These are phyloP conservation scores for Datura wrightii DNA, from an alignment of 257 asterid species.

Conservation along the genomic window DNA sequence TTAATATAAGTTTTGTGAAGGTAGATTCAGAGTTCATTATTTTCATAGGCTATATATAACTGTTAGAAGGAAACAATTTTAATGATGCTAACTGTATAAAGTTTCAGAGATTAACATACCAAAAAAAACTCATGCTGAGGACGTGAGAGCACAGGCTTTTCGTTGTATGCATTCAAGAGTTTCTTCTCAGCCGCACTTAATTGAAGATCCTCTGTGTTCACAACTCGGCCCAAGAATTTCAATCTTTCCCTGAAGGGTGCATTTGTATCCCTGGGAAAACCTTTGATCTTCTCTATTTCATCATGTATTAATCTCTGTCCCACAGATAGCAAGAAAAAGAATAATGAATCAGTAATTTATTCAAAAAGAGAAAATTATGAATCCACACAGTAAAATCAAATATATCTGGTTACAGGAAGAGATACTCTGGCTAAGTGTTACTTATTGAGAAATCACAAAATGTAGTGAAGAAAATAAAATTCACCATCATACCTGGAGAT, in stretches of 20 bases:
- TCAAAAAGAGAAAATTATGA: background rate
- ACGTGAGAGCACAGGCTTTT: conserved; percentile 92
- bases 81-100: background rate
- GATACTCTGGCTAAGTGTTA: conserved; percentile 23
- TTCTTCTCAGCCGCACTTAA: conserved; percentile 79
- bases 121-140: conserved; percentile 91
- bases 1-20: background rate
- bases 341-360: conserved; percentile 19
- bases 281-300: conserved; percentile 77
- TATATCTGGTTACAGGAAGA: background rate
- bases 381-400: conserved; percentile 21
- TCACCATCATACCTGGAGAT: conserved; percentile 63
- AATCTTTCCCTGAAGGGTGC: conserved; percentile 81
- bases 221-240: conserved; percentile 80
- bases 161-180: conserved; percentile 89
- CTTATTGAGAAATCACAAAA: conserved; percentile 11
- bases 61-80: background rate
- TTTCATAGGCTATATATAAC: background rate
- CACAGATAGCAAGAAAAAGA: conserved; percentile 27
- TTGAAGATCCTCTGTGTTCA: conserved; percentile 73
- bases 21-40: background rate
- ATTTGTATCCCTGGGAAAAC: conserved; percentile 74
- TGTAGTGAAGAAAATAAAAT: conserved; percentile 14
- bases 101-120: conserved; percentile 48
- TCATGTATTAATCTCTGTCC: conserved; percentile 72